Base-by-base conservation (phyloP, 768 basidiomycete species). In the Pisolithus microcarpus region DNA sequence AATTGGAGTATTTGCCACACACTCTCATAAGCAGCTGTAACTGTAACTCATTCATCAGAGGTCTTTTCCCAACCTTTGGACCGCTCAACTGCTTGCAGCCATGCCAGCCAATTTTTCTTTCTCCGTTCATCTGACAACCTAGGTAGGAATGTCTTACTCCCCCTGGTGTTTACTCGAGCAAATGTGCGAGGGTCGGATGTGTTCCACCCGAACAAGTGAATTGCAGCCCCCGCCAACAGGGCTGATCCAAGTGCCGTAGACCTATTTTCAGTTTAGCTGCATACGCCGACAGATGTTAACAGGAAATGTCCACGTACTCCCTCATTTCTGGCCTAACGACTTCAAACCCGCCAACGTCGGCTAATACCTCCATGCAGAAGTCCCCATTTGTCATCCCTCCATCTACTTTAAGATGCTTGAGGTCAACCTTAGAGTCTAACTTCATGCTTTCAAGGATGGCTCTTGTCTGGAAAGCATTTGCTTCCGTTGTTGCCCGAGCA, bases 321-420 rank as follows among this genome's bases (percentile, higher is more conserved):
- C 95, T 75, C 96, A 99, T 99, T 63, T 91, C 85, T 10, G 95
- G 96, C 49, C 96, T 77, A 52, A 94, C 73, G 55, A 99, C 90
- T 26, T 81, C 82, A 70, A 96, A 94, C 13, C 94, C 95, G 28
- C 93, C 91, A 39, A 95, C 73, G 65, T 96, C 87, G 4, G 90
- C 90, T 53, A 94, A 76, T 43, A 94, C 72, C 59, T 79, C 75
- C 92, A 95, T 91, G 51, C 85, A 88, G 26, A 88, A 67, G 62
- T 95, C 91, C 31, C 90, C 89, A 57, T 94, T 95, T 10, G 93
- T 96, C 87, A 96, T 94, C 15, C 93, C 92, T n/a, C 96, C 96
- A 66, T 98, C 96, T 34, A 99, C 95, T 66, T 87, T 94, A 56
- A 99, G 81, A 58, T 87, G 78, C 62, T 85, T 84, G 49, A 96